Base-by-base conservation (phyloP, 495 filamentous ascomycete species). In the Jackrogersella multiformis region DNA sequence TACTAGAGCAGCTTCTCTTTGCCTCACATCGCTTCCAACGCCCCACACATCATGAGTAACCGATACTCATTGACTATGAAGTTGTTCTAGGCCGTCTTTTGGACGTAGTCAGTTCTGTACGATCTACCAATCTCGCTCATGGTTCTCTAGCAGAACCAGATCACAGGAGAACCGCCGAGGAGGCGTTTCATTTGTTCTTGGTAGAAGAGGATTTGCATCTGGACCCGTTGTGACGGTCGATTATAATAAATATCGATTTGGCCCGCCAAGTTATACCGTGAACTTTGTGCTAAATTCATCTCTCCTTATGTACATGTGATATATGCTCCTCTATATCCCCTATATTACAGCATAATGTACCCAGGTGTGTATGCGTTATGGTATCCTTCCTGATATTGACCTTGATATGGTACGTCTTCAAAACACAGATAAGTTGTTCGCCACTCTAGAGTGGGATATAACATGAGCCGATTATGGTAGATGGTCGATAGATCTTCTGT, bases 281-380 rank as follows among this genome's bases (percentile, higher is more conserved):
- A 52, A 41, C 13, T 46, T 21, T 44, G 26, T 38, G 38, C 24
- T 23, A 53, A 30, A 42, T 55, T n/a, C n/a, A 18, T 5, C 45
- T 44, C 49, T 36, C 20, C 16, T 10, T 35, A 38, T 52, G 21
- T 44, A 12, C 5, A 42, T 23, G 28, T 48, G 42, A 30, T 56
- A 32, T 64, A 18, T 39, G 15, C 44, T 12, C 32, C 20, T 49
- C 16, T 64, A 38, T 48, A 13, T 35, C 23, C 23, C 24, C 24
- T 30, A 16, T 51, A 24, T 57, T 3, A 36, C 10, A 42, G 10
- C 48, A 28, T n/a, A 45, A 16, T 8, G 13, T 42, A 51, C 9
- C 4, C 26, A 53, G 23, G 21, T 24, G 35, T 51, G 3, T 23
- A n/a, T 23, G 12, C 2, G 45, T 34, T 24, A n/a, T 24, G 10